Evolutionary conservation across 441 rosid genomes (phyloP).

Genomic region (Erodium texanum): DNA sequence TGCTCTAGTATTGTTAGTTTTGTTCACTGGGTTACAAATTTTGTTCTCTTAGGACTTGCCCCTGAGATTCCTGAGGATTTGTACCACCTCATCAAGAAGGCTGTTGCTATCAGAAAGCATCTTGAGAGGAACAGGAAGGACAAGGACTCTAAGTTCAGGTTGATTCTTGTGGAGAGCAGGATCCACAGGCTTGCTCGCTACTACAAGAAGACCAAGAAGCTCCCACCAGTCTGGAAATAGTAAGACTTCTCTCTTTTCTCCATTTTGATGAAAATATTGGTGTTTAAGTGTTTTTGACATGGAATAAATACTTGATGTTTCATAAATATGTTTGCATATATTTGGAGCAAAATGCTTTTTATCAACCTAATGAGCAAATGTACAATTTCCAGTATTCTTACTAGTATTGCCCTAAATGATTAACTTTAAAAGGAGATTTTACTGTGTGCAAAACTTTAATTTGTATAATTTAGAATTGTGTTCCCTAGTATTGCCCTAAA

Average conservation of each 20-base stretch:
- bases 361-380: too few species aligned
- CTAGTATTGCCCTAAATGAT: too few species aligned
- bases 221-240: conserved; percentile 76
- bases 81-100: conserved; percentile 65
- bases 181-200: conserved; percentile 68
- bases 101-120: conserved; percentile 62
- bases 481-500: too few species aligned
- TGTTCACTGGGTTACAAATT: neutral
- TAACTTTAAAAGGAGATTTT: too few species aligned
- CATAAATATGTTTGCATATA: too few species aligned
- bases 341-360: too few species aligned
- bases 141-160: conserved; percentile 59
- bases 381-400: too few species aligned
- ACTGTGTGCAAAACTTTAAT: too few species aligned
- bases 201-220: conserved; percentile 76
- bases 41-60: conserved; percentile 35
- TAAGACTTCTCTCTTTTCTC: conserved; percentile 18
- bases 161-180: conserved; percentile 66
- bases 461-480: too few species aligned
- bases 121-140: conserved; percentile 66
- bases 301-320: too few species aligned
- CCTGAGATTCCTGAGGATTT: conserved; percentile 71
- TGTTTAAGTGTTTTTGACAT: too few species aligned
- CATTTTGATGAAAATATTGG: neutral
- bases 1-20: neutral